These are phyloP conservation scores for Myochromella boudieri DNA, from an alignment of 768 basidiomycete genomes.

Conservation along the genomic window DNA sequence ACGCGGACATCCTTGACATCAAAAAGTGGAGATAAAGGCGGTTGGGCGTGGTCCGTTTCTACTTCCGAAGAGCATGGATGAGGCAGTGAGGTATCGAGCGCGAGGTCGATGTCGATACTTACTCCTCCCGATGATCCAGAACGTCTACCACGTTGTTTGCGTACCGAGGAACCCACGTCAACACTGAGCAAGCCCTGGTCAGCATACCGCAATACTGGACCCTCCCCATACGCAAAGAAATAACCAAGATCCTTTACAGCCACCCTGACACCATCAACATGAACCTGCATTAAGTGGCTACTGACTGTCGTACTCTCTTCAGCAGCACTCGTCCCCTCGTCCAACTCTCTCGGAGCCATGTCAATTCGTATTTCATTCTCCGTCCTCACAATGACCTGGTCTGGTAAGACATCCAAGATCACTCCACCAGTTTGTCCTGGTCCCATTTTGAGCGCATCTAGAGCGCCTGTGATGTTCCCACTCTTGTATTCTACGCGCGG, in stretches of 20 bases:
- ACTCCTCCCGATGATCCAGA: constrained; percentile 2
- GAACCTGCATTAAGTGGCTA: constrained; percentile 9
- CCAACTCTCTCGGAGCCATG: too few relatives aligned
- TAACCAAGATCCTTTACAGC: constrained; percentile 34
- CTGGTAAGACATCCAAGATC: constrained; percentile 30
- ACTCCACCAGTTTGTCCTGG: constrained; percentile 19
- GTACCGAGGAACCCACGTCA: constrained; percentile 25
- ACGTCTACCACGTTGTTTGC: too few relatives aligned
- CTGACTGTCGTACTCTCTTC: constrained; percentile 10
- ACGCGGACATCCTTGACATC: constrained; percentile 29
- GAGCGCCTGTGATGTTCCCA: constrained; percentile 27
- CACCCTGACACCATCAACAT: constrained; percentile 34
- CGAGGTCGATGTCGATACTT: constrained; percentile 11
- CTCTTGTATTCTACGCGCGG: constrained; percentile 39
- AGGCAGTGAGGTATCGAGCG: constrained; percentile 4
- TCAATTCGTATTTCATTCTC: constrained; percentile 35
- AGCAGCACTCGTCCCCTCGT: constrained; percentile 11
- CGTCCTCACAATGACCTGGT: constrained; percentile 31
- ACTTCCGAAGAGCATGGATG: neutral
- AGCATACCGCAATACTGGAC: constrained; percentile 27
- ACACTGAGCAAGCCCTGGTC: constrained; percentile 38
- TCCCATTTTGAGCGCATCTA: constrained; percentile 32
- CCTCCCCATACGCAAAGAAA: constrained; percentile 30
- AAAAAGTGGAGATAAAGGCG: constrained; percentile 24
- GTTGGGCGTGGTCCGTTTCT: neutral